phyloP scores from a whole-genome alignment of 805 yeast species.

The Cyberlindnera meyerae region DNA sequence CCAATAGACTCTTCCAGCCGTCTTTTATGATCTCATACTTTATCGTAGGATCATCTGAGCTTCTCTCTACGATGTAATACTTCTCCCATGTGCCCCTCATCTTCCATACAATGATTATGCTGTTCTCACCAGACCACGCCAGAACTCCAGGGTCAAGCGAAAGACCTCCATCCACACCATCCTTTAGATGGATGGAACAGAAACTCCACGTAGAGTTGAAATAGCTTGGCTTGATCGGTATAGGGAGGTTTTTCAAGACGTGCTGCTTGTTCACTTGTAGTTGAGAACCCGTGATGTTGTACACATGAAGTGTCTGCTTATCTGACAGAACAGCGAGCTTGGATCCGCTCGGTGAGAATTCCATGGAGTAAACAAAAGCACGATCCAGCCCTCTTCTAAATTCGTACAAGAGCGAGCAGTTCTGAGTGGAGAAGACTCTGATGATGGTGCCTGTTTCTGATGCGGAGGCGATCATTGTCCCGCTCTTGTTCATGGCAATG shows the following conservation, averaged over 20 bases:
- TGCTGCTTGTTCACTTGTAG: constrained; percentile 52
- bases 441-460: constrained; percentile 79
- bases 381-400: constrained; percentile 87
- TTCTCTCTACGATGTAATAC: constrained; percentile 60
- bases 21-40: constrained; percentile 59
- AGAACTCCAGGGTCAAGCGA: constrained; percentile 40
- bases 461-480: constrained; percentile 72
- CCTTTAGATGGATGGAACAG: constrained; percentile 57
- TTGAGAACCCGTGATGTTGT: constrained; percentile 42
- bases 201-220: constrained; percentile 87
- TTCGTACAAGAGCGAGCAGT: constrained; percentile 69
- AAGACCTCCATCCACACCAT: constrained; percentile 24
- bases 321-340: constrained; percentile 83
- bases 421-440: constrained; percentile 63
- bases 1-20: constrained; percentile 57
- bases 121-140: constrained; percentile 72
- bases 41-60: constrained; percentile 25
- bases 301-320: constrained; percentile 85
- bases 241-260: constrained; percentile 55
- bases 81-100: constrained; percentile 79
- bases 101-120: constrained; percentile 73
- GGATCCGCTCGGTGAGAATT: constrained; percentile 71
- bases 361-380: constrained; percentile 77
- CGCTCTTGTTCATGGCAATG: constrained; percentile 57
- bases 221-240: constrained; percentile 58